These are phyloP conservation scores for Arabidopsis thaliana DNA, from an alignment of 345 rosid species.

Conservation along the genomic window TAIR10.1 NC_003074.8:16946001-16946500, in stretches of 20 bases:
- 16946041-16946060: constrained; percentile 53
- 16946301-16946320: constrained; percentile 57
- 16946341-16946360: constrained; percentile 51
- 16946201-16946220: constrained; percentile 52
- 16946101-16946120: constrained; percentile 49
- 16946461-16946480: constrained; percentile 3
- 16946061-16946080: constrained; percentile 80
- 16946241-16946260: constrained; percentile 70
- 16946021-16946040: constrained; percentile 50
- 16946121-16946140: constrained; percentile 73
- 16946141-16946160: constrained; percentile 88
- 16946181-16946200: constrained; percentile 59
- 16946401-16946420: constrained; percentile 49
- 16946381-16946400: constrained; percentile 60
- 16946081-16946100: constrained; percentile 64
- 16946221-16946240: constrained; percentile 54
- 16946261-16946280: constrained; percentile 69
- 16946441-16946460: constrained; percentile 29
- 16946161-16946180: constrained; percentile 55
- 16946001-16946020: constrained; percentile 52
- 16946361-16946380: constrained; percentile 45
- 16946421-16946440: constrained; percentile 32
- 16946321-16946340: constrained; percentile 47
- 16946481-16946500: background rate
- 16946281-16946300: constrained; percentile 68